phyloP scores from a whole-genome alignment of 352 stramenopile species.

The Globisporangium recalcitrans region DNA sequence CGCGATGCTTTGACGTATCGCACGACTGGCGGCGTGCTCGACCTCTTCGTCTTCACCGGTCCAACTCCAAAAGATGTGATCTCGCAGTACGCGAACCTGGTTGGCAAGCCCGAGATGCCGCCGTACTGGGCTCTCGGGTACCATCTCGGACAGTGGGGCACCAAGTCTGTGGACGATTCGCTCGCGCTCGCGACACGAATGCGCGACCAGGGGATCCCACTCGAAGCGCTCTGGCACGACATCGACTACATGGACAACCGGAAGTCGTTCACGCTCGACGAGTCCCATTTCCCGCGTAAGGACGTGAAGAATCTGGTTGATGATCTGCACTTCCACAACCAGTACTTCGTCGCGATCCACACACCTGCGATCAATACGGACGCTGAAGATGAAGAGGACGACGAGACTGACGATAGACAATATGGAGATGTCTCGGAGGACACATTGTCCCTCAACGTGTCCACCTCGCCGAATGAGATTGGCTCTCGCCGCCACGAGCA shows the following conservation, averaged over 20 bases:
- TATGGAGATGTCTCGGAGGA: background rate
- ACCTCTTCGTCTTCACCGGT: slow-evolving; percentile 77
- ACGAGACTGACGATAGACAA: background rate
- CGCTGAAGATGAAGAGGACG: background rate
- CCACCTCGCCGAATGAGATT: background rate
- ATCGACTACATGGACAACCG: slow-evolving; percentile 52
- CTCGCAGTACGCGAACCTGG: slow-evolving; percentile 64
- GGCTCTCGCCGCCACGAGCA: slow-evolving; percentile 1
- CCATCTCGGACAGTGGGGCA: slow-evolving; percentile 52
- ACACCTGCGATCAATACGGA: slow-evolving; percentile 47
- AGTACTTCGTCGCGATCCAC: slow-evolving; percentile 73
- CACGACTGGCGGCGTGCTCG: slow-evolving; percentile 70
- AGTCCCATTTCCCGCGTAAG: slow-evolving; percentile 35
- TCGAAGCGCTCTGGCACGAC: slow-evolving; percentile 81
- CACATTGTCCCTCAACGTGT: background rate
- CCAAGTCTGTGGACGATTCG: slow-evolving; percentile 29
- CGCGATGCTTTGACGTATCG: slow-evolving; percentile 67
- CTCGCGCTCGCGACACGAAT: slow-evolving; percentile 35
- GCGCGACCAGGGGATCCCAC: slow-evolving; percentile 38
- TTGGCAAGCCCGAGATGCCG: slow-evolving; percentile 71
- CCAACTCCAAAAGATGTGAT: slow-evolving; percentile 51
- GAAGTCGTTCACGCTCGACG: slow-evolving; percentile 60
- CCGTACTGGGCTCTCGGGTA: slow-evolving; percentile 86
- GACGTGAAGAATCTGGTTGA: slow-evolving; percentile 57
- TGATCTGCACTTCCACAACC: slow-evolving; percentile 75